Evolutionary conservation across 2,329 filamentous ascomycete genomes (phyloP).

Genomic region (Paraphaeosphaeria minitans): DNA sequence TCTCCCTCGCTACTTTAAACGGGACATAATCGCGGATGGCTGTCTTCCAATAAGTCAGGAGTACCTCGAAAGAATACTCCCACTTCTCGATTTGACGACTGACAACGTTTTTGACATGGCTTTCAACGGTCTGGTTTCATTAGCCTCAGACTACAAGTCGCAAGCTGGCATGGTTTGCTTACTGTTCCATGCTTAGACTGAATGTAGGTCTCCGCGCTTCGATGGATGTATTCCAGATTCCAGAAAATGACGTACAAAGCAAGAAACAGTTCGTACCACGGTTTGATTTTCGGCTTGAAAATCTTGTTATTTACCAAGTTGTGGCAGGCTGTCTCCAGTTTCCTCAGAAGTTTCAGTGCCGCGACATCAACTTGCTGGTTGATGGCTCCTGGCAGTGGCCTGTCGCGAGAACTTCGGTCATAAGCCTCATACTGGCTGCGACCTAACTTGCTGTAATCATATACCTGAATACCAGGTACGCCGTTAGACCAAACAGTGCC

Average conservation of each 20-base stretch:
- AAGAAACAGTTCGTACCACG: slow-evolving; percentile 46
- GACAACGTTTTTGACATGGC: slow-evolving; percentile 41
- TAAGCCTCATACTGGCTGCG: slow-evolving; percentile 43
- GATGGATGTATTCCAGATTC: slow-evolving; percentile 45
- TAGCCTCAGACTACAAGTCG: slow-evolving; percentile 12
- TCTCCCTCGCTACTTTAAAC: slow-evolving; percentile 43
- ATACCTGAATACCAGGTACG: slow-evolving; percentile 39
- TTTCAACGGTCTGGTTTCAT: slow-evolving; percentile 34
- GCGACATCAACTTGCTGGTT: slow-evolving; percentile 46
- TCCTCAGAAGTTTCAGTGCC: slow-evolving; percentile 38
- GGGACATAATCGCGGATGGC: slow-evolving; percentile 39
- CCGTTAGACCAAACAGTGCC: slow-evolving; percentile 40
- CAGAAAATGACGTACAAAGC: slow-evolving; percentile 44
- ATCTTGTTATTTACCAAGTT: slow-evolving; percentile 38
- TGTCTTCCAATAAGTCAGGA: slow-evolving; percentile 41
- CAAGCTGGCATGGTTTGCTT: slow-evolving; percentile 19
- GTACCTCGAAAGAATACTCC: slow-evolving; percentile 39
- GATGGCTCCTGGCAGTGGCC: slow-evolving; percentile 43
- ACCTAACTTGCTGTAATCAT: slow-evolving; percentile 38
- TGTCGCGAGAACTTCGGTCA: slow-evolving; percentile 38
- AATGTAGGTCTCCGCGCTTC: slow-evolving; percentile 41
- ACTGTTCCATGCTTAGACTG: slow-evolving; percentile 43
- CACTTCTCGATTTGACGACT: slow-evolving; percentile 42
- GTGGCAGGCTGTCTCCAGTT: slow-evolving; percentile 35
- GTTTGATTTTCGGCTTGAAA: slow-evolving; percentile 42